Evolutionary conservation across 352 stramenopile genomes (phyloP), one percentile per base, ranked within the genome.

Genomic region (Phytophthora macrochlamydospora): DNA sequence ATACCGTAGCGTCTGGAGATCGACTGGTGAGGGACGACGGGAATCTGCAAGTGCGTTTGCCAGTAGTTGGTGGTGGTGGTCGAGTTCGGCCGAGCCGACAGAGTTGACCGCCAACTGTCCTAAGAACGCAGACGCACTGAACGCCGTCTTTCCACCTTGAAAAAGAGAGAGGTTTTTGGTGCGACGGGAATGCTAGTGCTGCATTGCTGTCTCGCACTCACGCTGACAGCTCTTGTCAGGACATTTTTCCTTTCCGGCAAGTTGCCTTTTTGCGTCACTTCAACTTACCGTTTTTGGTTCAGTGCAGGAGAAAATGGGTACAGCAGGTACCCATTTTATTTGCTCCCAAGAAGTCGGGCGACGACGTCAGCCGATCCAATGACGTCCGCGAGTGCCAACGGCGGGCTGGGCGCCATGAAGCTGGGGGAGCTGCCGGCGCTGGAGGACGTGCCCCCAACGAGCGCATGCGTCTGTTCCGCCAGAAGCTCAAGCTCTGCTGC

Each of bases 401-500:
- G 73, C 38, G 43, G 38, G 28, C 24, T 24, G 30, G 45, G 7
- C 42, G 56, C 52, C 55, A 58, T 72, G 52, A 84, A 83, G 68
- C 75, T 90, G 32, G 62, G n/a, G 24, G 81, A 90, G 53, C 67
- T 90, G 31, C 81, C 81, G 28, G 68, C 78, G 45, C 66, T 90
- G 29, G 79, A 85, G 51, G 78, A 87, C 62, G 81, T 83, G 24
- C 74, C 78, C 67, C 71, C 42, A 78, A 64, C 50, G 81, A 90
- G 50, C 73, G 76, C 44, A 87, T 85, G 73, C 73, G 75, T n/a
- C 71, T 90, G 12, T 90, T 90, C 48, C 81, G 78, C 30, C 78
- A 90, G 59, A 90, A 90, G 49, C 71, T 90, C 38, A 83, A 85
- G 62, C 76, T 90, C 58, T 90, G 81, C 60, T 78, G 68, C 50